Evolutionary conservation across 1,284 basidiomycete species (phyloP).

Genomic region (Ganoderma resinaceum): DNA sequence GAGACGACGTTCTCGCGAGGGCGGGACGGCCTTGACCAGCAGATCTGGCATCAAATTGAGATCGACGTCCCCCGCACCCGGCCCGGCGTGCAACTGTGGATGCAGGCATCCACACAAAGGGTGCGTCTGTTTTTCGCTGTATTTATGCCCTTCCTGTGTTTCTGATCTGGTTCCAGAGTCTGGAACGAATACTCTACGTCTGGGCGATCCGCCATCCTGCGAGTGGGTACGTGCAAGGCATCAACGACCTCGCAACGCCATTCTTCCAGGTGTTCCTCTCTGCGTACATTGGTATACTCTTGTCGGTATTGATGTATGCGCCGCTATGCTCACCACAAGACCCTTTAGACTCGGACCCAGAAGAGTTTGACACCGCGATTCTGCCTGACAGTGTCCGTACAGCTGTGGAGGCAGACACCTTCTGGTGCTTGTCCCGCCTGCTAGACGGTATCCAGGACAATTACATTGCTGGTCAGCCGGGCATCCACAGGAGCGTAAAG

Average conservation of each 20-base stretch:
- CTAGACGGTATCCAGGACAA: conserved; percentile 98
- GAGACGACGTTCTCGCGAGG: conserved; percentile 92
- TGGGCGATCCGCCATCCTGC: conserved; percentile 98
- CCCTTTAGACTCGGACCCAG: conserved; percentile 80
- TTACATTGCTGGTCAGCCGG: conserved; percentile 94
- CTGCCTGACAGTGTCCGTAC: conserved; percentile 75
- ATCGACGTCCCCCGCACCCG: conserved; percentile 95
- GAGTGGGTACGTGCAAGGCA: conserved; percentile 96
- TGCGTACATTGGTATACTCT: conserved; percentile 81
- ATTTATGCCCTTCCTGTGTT: not conserved
- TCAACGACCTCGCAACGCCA: conserved; percentile 95
- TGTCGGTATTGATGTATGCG: conserved; percentile 9
- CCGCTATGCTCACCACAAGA: conserved; percentile 10
- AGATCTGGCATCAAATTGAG: conserved; percentile 98
- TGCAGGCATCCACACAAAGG: conserved; percentile 85
- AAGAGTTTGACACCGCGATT: conserved; percentile 82
- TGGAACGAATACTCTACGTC: conserved; percentile 94
- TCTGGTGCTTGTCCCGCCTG: conserved; percentile 95
- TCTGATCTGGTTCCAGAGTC: conserved; percentile 58
- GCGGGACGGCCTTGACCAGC: conserved; percentile 84
- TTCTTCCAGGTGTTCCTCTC: conserved; percentile 95
- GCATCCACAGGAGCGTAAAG: conserved; percentile 90
- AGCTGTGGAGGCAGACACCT: conserved; percentile 93
- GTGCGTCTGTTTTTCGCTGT: conserved; percentile 49
- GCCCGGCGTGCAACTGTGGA: conserved; percentile 92